A percentile compares a stretch with the other conserved stretches of the same genome.
Evolutionary conservation across 768 basidiomycete species (phyloP).

Genomic region (Chalciporus chontae): DNA sequence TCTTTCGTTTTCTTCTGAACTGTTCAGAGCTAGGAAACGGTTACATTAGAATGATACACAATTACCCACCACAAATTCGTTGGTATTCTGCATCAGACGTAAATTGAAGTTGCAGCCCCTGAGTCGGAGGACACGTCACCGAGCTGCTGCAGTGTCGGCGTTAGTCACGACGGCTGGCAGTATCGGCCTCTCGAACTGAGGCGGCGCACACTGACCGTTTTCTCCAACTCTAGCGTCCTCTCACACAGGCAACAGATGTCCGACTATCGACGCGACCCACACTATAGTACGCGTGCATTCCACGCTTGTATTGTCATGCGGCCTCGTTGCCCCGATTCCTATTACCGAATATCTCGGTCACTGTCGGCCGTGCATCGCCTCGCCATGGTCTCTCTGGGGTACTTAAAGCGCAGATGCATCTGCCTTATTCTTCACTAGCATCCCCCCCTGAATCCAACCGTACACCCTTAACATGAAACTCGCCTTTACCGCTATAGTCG

Average conservation of each 20-base stretch:
- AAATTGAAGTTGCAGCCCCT: not conserved
- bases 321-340: conserved; percentile 5
- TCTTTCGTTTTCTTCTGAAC: conserved; percentile 28
- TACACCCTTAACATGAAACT: conserved; percentile 15
- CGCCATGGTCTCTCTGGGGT: not conserved
- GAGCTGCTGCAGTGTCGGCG: too few species aligned
- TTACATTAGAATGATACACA: not conserved
- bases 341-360: not conserved
- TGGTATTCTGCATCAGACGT: conserved; percentile 7
- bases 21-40: not conserved
- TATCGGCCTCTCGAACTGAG: too few species aligned
- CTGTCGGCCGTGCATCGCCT: conserved; percentile 1
- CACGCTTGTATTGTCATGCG: not conserved
- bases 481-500: conserved; percentile 9
- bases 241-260: too few species aligned
- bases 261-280: too few species aligned
- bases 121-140: too few species aligned
- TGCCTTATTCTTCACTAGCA: not conserved
- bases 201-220: too few species aligned
- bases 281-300: too few species aligned
- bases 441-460: not conserved
- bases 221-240: too few species aligned
- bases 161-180: too few species aligned
- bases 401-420: conserved; percentile 9
- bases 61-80: conserved; percentile 25